Conservation (phyloP, 352 stramenopile genomes). For the Halophytophthora batemanensis region DNA sequence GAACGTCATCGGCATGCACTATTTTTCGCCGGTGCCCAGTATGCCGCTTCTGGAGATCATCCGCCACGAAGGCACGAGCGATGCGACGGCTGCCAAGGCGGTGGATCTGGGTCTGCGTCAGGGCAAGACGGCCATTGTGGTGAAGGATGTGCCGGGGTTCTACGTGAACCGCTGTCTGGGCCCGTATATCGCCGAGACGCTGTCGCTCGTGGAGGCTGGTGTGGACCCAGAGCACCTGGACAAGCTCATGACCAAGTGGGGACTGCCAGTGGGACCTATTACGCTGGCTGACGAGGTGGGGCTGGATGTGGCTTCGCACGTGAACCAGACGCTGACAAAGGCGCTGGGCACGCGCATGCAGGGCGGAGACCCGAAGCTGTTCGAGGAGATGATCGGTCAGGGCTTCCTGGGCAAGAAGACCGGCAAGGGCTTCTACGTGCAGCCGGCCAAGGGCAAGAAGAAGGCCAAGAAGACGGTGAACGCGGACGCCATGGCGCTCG, state of each 20-base stretch:
- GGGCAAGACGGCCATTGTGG: conserved; percentile 97
- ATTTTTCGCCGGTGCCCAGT: conserved; percentile 96
- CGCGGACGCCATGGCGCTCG: conserved; percentile 75
- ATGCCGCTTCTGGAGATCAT: conserved; percentile 99
- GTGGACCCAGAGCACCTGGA: conserved; percentile 93
- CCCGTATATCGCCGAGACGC: conserved; percentile 91
- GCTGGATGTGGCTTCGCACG: conserved; percentile 96
- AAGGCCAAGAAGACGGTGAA: conserved; percentile 87
- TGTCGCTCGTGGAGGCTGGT: conserved; percentile 91
- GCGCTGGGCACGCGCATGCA: conserved; percentile 95
- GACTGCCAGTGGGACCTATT: conserved; percentile 96
- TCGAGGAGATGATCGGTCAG: conserved; percentile 96
- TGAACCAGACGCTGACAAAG: conserved; percentile 90
- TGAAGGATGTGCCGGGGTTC: conserved; percentile 99
- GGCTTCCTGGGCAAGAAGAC: conserved; percentile 96
- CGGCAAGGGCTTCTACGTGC: conserved; percentile 97
- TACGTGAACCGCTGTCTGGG: conserved; percentile 98
- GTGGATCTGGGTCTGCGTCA: conserved; percentile 96
- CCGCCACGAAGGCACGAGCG: conserved; percentile 90
- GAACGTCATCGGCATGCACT: conserved; percentile 98
- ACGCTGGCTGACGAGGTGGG: conserved; percentile 97
- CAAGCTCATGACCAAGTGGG: conserved; percentile 95
- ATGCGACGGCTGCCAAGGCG: conserved; percentile 87
- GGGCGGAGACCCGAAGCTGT: conserved; percentile 88
- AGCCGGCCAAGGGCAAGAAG: conserved; percentile 91